phyloP scores from a whole-genome alignment of 2,329 filamentous ascomycete species.

The Teratosphaeria destructans region DNA sequence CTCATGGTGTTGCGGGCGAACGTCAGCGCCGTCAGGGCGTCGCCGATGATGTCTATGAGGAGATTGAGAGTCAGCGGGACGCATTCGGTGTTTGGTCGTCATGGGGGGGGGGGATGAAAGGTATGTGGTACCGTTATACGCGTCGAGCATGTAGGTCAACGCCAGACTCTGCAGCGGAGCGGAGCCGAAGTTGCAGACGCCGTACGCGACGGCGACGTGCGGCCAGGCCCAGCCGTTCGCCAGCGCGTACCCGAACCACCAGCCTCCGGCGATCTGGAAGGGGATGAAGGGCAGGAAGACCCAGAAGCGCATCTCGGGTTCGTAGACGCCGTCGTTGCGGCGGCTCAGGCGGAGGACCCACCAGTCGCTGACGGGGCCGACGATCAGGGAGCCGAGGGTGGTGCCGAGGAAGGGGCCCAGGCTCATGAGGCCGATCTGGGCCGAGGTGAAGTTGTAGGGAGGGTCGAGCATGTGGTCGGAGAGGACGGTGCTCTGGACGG shows the following conservation, averaged over 20 bases:
- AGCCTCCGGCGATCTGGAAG: conserved; percentile 24
- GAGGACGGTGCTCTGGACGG: conserved; percentile 28
- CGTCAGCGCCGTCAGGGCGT: conserved; percentile 36
- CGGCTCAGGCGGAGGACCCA: conserved; percentile 24
- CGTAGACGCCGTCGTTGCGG: conserved; percentile 26
- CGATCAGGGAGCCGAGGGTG: conserved; percentile 35
- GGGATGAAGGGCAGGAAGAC: conserved; percentile 24
- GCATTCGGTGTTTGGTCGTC: neutral
- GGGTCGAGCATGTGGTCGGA: conserved; percentile 28
- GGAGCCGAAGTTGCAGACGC: conserved; percentile 29
- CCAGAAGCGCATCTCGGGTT: conserved; percentile 26
- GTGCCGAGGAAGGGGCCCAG: conserved; percentile 36
- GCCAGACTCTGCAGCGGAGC: conserved; percentile 25
- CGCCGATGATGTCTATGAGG: conserved; percentile 33
- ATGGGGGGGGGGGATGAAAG: neutral
- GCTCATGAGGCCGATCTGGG: conserved; percentile 41
- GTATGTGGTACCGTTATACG: conserved; percentile 21
- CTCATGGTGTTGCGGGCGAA: conserved; percentile 36
- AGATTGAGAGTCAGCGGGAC: neutral
- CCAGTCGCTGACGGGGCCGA: conserved; percentile 39
- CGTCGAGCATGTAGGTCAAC: conserved; percentile 32
- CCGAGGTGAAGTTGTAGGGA: conserved; percentile 38
- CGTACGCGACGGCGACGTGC: conserved; percentile 28
- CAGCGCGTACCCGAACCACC: conserved; percentile 30
- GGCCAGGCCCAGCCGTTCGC: conserved; percentile 16